Evolutionary conservation across 371 early-diverging fungal species (phyloP).

Genomic region (Apophysomyces trapeziformis): DNA sequence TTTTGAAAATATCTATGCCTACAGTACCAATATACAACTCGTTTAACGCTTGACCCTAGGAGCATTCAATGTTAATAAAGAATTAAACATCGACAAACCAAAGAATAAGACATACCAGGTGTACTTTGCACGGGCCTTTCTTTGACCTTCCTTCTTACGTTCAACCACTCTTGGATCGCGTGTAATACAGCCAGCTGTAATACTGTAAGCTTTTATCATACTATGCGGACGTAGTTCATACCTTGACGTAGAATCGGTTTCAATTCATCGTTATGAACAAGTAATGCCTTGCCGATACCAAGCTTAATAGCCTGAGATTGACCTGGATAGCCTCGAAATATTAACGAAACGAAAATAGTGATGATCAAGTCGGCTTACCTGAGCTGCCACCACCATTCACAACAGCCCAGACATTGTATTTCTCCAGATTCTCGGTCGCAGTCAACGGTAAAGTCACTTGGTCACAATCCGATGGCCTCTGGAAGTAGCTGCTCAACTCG

Average conservation of each 20-base stretch:
- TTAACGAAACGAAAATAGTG: not conserved
- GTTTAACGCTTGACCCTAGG: conserved; percentile 36
- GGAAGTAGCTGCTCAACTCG: conserved; percentile 79
- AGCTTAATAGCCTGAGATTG: conserved; percentile 90
- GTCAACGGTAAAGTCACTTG: conserved; percentile 78
- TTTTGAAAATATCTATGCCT: not conserved
- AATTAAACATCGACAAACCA: not conserved
- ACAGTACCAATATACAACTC: conserved; percentile 6
- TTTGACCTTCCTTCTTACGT: conserved; percentile 97
- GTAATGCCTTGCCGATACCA: conserved; percentile 83
- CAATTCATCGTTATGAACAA: conserved; percentile 67
- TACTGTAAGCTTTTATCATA: not conserved
- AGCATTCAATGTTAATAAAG: not conserved
- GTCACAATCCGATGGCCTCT: conserved; percentile 67
- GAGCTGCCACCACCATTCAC: conserved; percentile 88
- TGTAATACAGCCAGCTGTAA: conserved; percentile 72
- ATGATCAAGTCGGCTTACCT: conserved; percentile 42
- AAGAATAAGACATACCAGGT: conserved; percentile 68
- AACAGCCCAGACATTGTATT: conserved; percentile 89
- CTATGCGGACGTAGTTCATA: conserved; percentile 29
- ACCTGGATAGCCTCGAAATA: conserved; percentile 40
- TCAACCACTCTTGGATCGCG: conserved; percentile 92
- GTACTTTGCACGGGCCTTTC: conserved; percentile 92
- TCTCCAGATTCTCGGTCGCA: conserved; percentile 64
- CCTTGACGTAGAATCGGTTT: conserved; percentile 67